Conservation (phyloP, 495 filamentous ascomycete genomes). For the Paragyromitra xinjiangensis region DNA sequence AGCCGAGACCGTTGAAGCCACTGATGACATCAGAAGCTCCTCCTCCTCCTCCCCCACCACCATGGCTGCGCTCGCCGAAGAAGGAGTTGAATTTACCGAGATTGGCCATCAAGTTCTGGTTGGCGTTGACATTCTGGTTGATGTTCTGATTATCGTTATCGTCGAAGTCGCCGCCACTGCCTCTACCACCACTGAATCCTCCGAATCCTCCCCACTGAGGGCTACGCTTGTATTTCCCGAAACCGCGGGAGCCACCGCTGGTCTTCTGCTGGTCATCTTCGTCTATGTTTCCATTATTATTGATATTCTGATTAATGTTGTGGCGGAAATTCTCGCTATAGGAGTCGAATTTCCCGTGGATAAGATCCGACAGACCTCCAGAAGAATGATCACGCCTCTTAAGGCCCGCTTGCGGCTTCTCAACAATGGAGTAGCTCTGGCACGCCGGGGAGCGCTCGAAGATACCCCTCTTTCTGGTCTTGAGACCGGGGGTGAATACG, state of each 20-base stretch:
- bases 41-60: not conserved
- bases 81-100: constrained; percentile 47
- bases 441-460: constrained; percentile 41
- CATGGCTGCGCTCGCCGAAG: constrained; percentile 14
- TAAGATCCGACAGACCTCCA: constrained; percentile 35
- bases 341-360: constrained; percentile 30
- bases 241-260: constrained; percentile 25
- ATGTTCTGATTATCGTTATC: constrained; percentile 55
- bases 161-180: constrained; percentile 11
- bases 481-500: constrained; percentile 24
- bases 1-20: constrained; percentile 32
- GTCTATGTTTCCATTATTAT: constrained; percentile 53
- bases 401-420: constrained; percentile 20
- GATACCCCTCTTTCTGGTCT: constrained; percentile 35
- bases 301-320: constrained; percentile 54
- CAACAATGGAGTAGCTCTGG: constrained; percentile 47
- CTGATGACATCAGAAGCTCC: not conserved
- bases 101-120: constrained; percentile 52
- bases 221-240: constrained; percentile 20
- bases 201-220: not conserved
- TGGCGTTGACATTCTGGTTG: constrained; percentile 52
- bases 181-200: constrained; percentile 6
- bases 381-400: constrained; percentile 29
- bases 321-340: constrained; percentile 46
- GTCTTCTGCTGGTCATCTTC: constrained; percentile 32